These are phyloP conservation scores for Fusarium mexicanum DNA, from an alignment of 2,329 filamentous ascomycete species.

Conservation along the genomic window DNA sequence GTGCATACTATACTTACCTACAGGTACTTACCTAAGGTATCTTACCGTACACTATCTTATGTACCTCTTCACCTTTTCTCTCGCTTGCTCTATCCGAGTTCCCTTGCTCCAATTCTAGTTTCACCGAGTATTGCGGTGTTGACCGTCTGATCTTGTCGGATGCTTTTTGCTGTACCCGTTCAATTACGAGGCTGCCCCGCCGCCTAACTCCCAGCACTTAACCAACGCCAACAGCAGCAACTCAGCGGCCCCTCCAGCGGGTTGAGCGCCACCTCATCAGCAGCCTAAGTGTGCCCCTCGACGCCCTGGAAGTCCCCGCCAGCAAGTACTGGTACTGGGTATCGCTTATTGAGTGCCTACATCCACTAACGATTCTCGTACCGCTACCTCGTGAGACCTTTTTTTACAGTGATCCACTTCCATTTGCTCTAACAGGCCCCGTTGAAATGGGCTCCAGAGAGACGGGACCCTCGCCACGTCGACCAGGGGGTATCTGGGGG, in stretches of 20 bases:
- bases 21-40: background rate
- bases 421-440: constrained; percentile 13
- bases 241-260: constrained; percentile 29
- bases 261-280: constrained; percentile 34
- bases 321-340: constrained; percentile 23
- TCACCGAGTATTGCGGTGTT: constrained; percentile 27
- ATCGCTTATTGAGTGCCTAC: background rate
- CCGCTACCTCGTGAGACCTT: constrained; percentile 24
- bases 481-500: constrained; percentile 29
- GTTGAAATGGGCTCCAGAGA: constrained; percentile 28
- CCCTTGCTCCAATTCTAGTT: constrained; percentile 8
- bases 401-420: constrained; percentile 6
- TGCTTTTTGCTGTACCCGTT: constrained; percentile 9
- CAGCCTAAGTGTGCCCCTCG: constrained; percentile 19
- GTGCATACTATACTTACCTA: background rate
- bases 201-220: constrained; percentile 22
- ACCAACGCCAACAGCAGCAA: constrained; percentile 14
- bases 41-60: background rate
- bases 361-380: constrained; percentile 9
- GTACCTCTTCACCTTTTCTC: background rate
- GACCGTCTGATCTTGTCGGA: background rate
- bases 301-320: constrained; percentile 10
- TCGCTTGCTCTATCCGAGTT: constrained; percentile 12
- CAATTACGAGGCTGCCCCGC: constrained; percentile 37
- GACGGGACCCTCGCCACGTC: constrained; percentile 34